Evolutionary conservation across 371 early-diverging fungal species (phyloP), one percentile per base, ranked within the genome.

Genomic region (Cokeromyces recurvatus): DNA sequence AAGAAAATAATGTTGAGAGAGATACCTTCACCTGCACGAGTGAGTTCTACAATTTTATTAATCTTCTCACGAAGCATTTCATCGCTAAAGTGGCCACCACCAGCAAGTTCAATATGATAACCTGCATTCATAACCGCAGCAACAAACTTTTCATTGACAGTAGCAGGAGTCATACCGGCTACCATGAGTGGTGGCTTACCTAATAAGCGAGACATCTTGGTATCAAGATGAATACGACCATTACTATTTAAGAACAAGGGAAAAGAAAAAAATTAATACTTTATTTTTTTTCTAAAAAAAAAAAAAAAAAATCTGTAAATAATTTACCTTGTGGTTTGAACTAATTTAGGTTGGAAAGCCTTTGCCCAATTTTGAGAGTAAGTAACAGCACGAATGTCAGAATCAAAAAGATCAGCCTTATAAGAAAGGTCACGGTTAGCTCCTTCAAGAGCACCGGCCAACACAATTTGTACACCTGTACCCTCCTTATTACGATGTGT

Each of bases 401-500:
- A 75, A 68, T 92, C 90, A 53, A 92, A 92, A 42, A 95, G 70
- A 57, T 83, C 85, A 19, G 86, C 76, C 74, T 90, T 89, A 77
- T 90, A 84, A 25, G 87, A 85, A 44, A 92, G 72, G 57, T 91
- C 88, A 17, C 70, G 73, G 53, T 77, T 79, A 39, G 65, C 58
- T 9, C 79, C 83, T 61, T 85, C 85, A 21, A 81, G 62, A 31
- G 87, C 82, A 53, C 85, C 85, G 23, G 87, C 90, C 32, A 90
- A 74, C 41, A 90, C 68, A 19, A 92, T 84, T 55, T 90, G 91
- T 37, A 92, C 91, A 54, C 96, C 96, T n/a, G 90, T 85, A 43
- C 96, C 96, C 57, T 94, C 93, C 81, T 90, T 91, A 80, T 94
- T 94, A 55, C 94, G 87, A 66, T 91, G 82, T 16, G 93, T 93